A percentile compares a stretch with the other conserved stretches of the same genome.
Evolutionary conservation across 208 protist genomes (phyloP).

Genomic region (Tritrichomonas musculus): DNA sequence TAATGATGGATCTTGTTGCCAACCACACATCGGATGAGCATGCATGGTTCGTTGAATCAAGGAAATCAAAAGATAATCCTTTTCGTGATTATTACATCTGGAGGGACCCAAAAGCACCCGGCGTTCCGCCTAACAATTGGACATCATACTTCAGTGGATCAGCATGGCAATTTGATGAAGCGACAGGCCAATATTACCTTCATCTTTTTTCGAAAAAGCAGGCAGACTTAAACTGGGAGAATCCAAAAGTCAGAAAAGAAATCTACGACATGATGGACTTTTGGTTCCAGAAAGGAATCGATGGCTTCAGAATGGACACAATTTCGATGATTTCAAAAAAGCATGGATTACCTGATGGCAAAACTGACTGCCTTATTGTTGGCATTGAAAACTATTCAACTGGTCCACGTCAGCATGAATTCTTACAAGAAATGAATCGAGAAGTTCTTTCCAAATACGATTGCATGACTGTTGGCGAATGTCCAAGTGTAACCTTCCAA

Average conservation of each 20-base stretch:
- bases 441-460: no score
- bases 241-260: neutral
- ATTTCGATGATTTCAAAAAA: no score
- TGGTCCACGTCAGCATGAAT: no score
- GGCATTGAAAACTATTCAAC: no score
- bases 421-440: no score
- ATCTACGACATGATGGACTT: neutral
- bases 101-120: neutral
- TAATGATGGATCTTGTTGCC: neutral
- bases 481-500: no score
- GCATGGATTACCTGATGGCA: no score
- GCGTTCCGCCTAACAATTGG: neutral
- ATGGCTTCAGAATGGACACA: no score
- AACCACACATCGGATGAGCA: neutral
- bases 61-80: no score
- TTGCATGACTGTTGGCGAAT: no score
- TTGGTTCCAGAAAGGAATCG: neutral
- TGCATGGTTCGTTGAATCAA: neutral
- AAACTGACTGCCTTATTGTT: no score
- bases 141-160: neutral
- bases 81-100: no score
- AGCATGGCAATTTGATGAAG: neutral
- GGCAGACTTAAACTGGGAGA: neutral
- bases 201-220: neutral
- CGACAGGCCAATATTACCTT: neutral